Conservation (phyloP, 2,329 filamentous ascomycete species). For the Dothideomycetidae sp. region DNA sequence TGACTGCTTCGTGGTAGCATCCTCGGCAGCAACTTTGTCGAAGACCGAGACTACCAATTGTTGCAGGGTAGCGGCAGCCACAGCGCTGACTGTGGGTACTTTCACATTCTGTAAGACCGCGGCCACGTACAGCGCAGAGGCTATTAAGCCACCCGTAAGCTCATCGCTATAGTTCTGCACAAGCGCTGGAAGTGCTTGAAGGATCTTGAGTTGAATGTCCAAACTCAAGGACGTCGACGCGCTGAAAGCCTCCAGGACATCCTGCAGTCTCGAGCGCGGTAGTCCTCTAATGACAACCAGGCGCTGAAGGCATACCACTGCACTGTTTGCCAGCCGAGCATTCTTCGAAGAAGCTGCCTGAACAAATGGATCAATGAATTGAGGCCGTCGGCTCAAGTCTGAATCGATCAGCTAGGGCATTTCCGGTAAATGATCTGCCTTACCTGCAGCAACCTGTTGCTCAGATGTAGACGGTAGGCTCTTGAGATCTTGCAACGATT, state of each 20-base stretch:
- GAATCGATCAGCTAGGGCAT: constrained; percentile 7
- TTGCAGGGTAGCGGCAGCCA: constrained; percentile 88
- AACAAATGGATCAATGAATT: constrained; percentile 86
- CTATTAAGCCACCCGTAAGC: constrained; percentile 65
- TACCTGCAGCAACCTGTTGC: constrained; percentile 58
- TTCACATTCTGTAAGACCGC: constrained; percentile 84
- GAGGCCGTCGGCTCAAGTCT: constrained; percentile 71
- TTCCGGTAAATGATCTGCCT: constrained; percentile 12
- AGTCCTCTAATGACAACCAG: constrained; percentile 72
- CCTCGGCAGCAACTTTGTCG: constrained; percentile 74
- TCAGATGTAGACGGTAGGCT: constrained; percentile 60
- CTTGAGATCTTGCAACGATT: constrained; percentile 81
- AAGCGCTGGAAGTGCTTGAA: constrained; percentile 79
- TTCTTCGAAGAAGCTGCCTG: constrained; percentile 85
- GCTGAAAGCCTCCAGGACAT: constrained; percentile 75
- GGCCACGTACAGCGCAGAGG: constrained; percentile 76
- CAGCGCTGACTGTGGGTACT: constrained; percentile 86
- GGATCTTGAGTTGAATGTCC: constrained; percentile 89
- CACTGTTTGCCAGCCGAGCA: constrained; percentile 76
- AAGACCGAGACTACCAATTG: constrained; percentile 87
- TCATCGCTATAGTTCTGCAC: constrained; percentile 80
- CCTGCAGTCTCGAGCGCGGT: constrained; percentile 63
- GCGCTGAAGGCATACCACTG: constrained; percentile 75
- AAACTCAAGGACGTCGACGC: constrained; percentile 60
- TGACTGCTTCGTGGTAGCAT: constrained; percentile 43